Evolutionary conservation across 2,329 filamentous ascomycete genomes (phyloP).

Genomic region (Bisporella sp.): DNA sequence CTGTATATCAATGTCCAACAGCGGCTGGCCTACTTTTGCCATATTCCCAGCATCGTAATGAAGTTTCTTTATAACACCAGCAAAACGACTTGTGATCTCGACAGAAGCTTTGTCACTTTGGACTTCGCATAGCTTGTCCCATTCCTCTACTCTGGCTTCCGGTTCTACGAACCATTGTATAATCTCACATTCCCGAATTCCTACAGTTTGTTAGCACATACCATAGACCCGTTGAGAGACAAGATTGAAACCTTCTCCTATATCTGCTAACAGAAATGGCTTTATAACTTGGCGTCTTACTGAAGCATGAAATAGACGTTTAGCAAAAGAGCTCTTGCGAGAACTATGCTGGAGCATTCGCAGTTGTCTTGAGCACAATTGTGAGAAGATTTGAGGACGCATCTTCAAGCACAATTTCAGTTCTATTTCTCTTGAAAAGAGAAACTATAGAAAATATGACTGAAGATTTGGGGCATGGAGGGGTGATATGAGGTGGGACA

Average conservation of each 20-base stretch:
- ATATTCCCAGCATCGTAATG: constrained; percentile 95
- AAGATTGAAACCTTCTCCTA: constrained; percentile 62
- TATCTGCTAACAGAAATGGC: constrained; percentile 76
- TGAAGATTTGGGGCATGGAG: too few species aligned
- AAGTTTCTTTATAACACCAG: constrained; percentile 91
- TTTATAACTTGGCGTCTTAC: constrained; percentile 47
- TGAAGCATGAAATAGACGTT: constrained; percentile 21
- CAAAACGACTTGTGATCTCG: constrained; percentile 92
- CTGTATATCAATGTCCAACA: constrained; percentile 91
- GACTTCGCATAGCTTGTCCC: constrained; percentile 95
- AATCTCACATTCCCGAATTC: constrained; percentile 96
- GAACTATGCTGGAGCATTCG: constrained; percentile 31
- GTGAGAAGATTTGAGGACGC: constrained; percentile 48
- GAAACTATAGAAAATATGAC: too few species aligned
- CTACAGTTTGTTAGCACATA: constrained; percentile 37
- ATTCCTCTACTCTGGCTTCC: constrained; percentile 92
- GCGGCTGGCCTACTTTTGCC: constrained; percentile 87
- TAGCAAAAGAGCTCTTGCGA: constrained; percentile 12
- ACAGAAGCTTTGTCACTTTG: constrained; percentile 92
- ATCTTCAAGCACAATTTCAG: constrained; percentile 29
- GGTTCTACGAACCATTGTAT: constrained; percentile 99
- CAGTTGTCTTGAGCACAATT: constrained; percentile 45
- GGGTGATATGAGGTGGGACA: too few species aligned
- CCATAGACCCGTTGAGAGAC: background rate
- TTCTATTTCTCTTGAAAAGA: too few species aligned